These are phyloP conservation scores for Chaetomium globosum DNA, from an alignment of 2,329 filamentous ascomycete species.

Conservation along the genomic window DNA sequence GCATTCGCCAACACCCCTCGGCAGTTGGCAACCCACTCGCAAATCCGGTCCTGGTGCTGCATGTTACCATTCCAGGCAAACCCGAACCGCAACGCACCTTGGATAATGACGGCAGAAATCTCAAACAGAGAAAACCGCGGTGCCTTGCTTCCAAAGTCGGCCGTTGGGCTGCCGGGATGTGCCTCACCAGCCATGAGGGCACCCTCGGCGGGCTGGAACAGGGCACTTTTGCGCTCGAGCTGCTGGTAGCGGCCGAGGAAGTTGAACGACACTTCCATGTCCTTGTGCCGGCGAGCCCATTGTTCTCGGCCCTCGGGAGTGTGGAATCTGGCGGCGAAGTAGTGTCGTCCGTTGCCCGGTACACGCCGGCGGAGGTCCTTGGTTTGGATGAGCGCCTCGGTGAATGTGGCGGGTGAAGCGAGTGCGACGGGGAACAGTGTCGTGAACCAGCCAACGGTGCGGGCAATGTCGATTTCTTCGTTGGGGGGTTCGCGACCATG, in stretches of 20 bases:
- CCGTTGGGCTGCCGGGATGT: conserved; percentile 28
- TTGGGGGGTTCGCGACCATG: conserved; percentile 47
- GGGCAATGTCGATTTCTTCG: conserved; percentile 42
- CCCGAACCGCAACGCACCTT: conserved; percentile 50
- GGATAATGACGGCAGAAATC: conserved; percentile 53
- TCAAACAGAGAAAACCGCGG: conserved; percentile 50
- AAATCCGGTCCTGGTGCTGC: conserved; percentile 49
- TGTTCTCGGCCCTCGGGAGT: conserved; percentile 35
- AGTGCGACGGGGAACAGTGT: conserved; percentile 44
- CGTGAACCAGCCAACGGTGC: conserved; percentile 53
- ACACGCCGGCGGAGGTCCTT: conserved; percentile 45
- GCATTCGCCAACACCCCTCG: conserved; percentile 25
- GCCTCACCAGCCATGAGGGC: conserved; percentile 34
- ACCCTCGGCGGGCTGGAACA: conserved; percentile 36
- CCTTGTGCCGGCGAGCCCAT: conserved; percentile 40
- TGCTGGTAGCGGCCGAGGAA: conserved; percentile 52
- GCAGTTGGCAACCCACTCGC: conserved; percentile 47
- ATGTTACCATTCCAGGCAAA: conserved; percentile 56
- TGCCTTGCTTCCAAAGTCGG: conserved; percentile 32
- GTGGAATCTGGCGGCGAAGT: conserved; percentile 45
- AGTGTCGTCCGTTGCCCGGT: conserved; percentile 44
- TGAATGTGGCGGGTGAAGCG: conserved; percentile 19
- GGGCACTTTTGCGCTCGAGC: conserved; percentile 45
- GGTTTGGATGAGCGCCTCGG: conserved; percentile 31
- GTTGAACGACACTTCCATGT: conserved; percentile 54